Conservation (phyloP, 495 filamentous ascomycete species). For the Penicillium canariense region DNA sequence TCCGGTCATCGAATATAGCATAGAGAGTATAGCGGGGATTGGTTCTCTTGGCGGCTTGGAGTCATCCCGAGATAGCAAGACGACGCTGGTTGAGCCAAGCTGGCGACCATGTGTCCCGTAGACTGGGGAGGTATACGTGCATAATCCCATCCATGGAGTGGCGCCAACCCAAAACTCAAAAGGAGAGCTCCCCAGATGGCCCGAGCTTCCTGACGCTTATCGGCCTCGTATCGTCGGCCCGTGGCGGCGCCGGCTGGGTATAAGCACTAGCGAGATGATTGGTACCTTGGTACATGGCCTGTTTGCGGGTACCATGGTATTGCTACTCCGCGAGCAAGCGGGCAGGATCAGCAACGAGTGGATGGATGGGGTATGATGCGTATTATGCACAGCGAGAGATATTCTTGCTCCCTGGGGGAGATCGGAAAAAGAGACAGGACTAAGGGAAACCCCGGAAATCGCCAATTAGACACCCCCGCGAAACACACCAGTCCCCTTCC, state of each 20-base stretch:
- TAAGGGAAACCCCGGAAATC: neutral
- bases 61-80: no score
- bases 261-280: neutral
- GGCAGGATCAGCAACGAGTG: neutral
- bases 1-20: neutral
- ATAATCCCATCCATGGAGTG: neutral
- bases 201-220: neutral
- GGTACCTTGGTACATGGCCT: no score
- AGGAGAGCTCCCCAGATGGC: neutral
- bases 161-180: neutral
- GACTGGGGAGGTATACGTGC: no score
- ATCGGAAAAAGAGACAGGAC: no score
- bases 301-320: no score
- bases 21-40: no score
- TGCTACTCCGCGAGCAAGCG: no score
- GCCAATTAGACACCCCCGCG: neutral
- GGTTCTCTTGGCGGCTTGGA: neutral
- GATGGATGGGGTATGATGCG: neutral
- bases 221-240: neutral
- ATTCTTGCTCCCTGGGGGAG: neutral
- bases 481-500: neutral
- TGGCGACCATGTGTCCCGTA: no score
- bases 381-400: neutral
- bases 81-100: neutral
- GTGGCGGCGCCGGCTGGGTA: neutral